phyloP scores from a whole-genome alignment of 768 basidiomycete genomes.

The Mycena pura region DNA sequence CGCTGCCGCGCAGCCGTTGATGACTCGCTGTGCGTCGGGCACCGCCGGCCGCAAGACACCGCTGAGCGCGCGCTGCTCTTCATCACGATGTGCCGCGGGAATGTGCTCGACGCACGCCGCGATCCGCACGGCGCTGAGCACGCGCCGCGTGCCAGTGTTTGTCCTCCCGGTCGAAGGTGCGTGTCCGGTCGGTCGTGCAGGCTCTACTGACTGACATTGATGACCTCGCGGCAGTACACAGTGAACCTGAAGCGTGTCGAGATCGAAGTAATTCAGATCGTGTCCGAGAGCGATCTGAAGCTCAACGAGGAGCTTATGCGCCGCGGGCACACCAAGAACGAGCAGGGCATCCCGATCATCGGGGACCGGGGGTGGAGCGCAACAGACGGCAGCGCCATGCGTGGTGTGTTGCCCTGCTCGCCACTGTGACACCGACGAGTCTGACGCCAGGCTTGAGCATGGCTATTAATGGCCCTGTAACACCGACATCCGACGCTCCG shows the following conservation, averaged over 20 bases:
- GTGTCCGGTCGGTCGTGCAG: constrained; percentile 36
- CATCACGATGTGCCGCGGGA: constrained; percentile 64
- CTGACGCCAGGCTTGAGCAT: no score
- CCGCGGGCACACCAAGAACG: no score
- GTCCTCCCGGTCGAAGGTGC: constrained; percentile 65
- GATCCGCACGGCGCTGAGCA: constrained; percentile 66
- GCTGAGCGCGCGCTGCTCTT: constrained; percentile 83
- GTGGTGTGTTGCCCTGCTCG: no score
- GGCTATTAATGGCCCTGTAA: no score
- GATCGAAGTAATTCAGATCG: constrained; percentile 79
- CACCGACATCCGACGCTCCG: no score
- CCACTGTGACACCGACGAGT: no score
- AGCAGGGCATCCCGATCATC: no score
- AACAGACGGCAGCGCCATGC: no score
- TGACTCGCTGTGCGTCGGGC: constrained; percentile 78
- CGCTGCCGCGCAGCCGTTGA: constrained; percentile 61
- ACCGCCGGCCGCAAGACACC: constrained; percentile 62
- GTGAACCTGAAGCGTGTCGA: constrained; percentile 83
- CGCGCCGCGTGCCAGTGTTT: constrained; percentile 76
- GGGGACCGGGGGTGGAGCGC: no score
- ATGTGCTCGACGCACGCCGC: constrained; percentile 50
- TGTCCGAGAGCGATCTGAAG: constrained; percentile 67
- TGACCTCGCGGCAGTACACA: constrained; percentile 61
- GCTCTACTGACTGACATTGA: not conserved
- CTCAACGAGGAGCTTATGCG: no score